phyloP scores from a whole-genome alignment of 176 grass and related monocot species.

The Elaeis guineensis region DNA sequence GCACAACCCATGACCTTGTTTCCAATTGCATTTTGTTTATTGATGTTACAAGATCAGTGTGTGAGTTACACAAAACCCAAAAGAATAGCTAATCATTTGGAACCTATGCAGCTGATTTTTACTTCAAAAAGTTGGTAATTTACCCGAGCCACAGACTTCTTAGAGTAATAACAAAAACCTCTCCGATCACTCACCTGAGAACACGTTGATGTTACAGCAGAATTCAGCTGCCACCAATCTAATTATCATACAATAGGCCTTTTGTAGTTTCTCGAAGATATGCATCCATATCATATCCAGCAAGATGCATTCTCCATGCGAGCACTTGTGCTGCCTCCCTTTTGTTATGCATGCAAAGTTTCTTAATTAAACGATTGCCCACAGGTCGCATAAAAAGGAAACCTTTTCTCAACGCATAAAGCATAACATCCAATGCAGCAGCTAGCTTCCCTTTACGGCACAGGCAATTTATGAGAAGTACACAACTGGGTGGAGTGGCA shows the following conservation, averaged over 20 bases:
- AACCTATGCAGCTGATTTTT: too few species aligned
- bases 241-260: conserved; percentile 34
- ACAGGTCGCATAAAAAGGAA: conserved; percentile 48
- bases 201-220: too few species aligned
- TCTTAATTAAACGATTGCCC: conserved; percentile 65
- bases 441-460: conserved; percentile 51
- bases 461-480: conserved; percentile 52
- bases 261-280: conserved; percentile 71
- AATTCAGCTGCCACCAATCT: background rate
- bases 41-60: too few species aligned
- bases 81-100: too few species aligned
- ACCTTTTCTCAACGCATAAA: conserved; percentile 65
- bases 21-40: too few species aligned
- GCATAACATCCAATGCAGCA: conserved; percentile 59
- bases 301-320: conserved; percentile 67
- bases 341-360: conserved; percentile 49
- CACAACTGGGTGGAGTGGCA: conserved; percentile 62
- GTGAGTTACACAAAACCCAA: too few species aligned
- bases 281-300: conserved; percentile 81
- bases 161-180: too few species aligned
- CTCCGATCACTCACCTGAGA: too few species aligned
- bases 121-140: too few species aligned
- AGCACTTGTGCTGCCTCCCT: conserved; percentile 50
- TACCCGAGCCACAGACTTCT: too few species aligned
- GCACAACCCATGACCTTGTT: too few species aligned